Percentiles rank a stretch among this genome's conserved stretches.
These are phyloP conservation scores for Brassica carinata DNA, from an alignment of 345 rosid species.

Conservation along the genomic window DNA sequence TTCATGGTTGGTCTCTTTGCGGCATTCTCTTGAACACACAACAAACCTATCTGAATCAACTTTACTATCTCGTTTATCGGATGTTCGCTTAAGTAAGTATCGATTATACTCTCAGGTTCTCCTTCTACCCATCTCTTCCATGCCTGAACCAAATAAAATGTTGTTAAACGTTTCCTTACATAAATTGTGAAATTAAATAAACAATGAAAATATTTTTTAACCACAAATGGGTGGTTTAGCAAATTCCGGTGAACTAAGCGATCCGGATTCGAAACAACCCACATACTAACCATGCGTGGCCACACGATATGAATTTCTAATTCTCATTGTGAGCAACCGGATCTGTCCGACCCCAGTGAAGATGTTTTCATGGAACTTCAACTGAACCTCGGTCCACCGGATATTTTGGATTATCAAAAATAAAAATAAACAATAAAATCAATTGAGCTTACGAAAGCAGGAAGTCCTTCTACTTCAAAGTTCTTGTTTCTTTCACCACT, in stretches of 20 bases:
- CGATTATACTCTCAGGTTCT: conserved; percentile 41
- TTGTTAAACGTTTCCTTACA: neutral
- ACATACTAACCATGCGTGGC: no score
- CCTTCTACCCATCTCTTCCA: conserved; percentile 60
- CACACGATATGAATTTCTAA: no score
- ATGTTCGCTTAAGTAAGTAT: conserved; percentile 42
- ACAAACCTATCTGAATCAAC: conserved; percentile 55
- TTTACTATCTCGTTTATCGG: conserved; percentile 43
- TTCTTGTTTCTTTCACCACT: conserved; percentile 51
- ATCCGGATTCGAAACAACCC: no score
- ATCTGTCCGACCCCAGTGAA: no score
- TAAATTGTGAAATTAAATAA: neutral
- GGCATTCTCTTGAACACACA: conserved; percentile 59
- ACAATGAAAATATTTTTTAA: no score
- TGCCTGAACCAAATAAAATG: conserved; percentile 41
- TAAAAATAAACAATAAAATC: no score
- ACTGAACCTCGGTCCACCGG: no score
- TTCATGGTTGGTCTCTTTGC: conserved; percentile 57
- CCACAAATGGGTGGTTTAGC: no score
- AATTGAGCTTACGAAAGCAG: conserved; percentile 33
- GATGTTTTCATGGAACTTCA: no score
- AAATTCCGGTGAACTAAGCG: no score
- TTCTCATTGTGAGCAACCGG: no score
- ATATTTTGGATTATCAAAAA: no score
- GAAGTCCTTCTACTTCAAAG: conserved; percentile 41